Percentiles rank a stretch among this genome's conserved stretches.
phyloP scores from a whole-genome alignment of 768 basidiomycete genomes.

The Leccinum longicurvipes region DNA sequence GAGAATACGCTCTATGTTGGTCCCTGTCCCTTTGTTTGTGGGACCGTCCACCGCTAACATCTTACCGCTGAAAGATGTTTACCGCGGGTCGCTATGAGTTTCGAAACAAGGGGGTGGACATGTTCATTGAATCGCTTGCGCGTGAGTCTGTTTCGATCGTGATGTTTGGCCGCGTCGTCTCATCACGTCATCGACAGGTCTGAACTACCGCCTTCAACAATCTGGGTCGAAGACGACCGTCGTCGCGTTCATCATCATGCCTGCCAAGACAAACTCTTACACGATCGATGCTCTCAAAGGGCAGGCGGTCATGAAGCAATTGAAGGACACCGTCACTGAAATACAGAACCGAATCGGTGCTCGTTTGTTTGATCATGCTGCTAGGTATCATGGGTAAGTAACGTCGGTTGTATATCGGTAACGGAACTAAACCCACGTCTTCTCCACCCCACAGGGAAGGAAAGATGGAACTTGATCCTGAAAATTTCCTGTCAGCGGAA shows the following conservation, averaged over 20 bases:
- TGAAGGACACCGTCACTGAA: slow-evolving; percentile 93
- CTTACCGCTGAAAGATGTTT: slow-evolving; percentile 65
- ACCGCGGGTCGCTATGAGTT: slow-evolving; percentile 99
- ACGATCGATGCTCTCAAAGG: slow-evolving; percentile 96
- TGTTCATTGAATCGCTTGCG: slow-evolving; percentile 97
- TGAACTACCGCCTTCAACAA: slow-evolving; percentile 63
- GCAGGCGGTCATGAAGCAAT: slow-evolving; percentile 95
- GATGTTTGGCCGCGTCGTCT: neutral
- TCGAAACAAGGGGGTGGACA: slow-evolving; percentile 98
- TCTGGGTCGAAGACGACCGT: slow-evolving; percentile 74
- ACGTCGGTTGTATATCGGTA: neutral
- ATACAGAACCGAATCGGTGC: slow-evolving; percentile 92
- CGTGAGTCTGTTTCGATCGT: slow-evolving; percentile 44
- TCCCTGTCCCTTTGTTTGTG: slow-evolving; percentile 1
- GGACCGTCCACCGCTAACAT: slow-evolving; percentile 3
- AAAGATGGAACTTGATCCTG: slow-evolving; percentile 68
- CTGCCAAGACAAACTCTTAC: slow-evolving; percentile 93
- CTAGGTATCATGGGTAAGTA: slow-evolving; percentile 83
- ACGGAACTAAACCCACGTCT: neutral
- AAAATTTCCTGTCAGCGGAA: slow-evolving; percentile 80
- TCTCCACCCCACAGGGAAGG: slow-evolving; percentile 49
- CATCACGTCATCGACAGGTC: slow-evolving; percentile 27
- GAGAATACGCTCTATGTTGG: slow-evolving; percentile 84
- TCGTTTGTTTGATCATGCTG: slow-evolving; percentile 90
- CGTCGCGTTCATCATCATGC: slow-evolving; percentile 99